Evolutionary conservation across 2,329 filamentous ascomycete species (phyloP), one percentile per base, ranked within the genome.

Genomic region (Fusarium sterilihyphosum): DNA sequence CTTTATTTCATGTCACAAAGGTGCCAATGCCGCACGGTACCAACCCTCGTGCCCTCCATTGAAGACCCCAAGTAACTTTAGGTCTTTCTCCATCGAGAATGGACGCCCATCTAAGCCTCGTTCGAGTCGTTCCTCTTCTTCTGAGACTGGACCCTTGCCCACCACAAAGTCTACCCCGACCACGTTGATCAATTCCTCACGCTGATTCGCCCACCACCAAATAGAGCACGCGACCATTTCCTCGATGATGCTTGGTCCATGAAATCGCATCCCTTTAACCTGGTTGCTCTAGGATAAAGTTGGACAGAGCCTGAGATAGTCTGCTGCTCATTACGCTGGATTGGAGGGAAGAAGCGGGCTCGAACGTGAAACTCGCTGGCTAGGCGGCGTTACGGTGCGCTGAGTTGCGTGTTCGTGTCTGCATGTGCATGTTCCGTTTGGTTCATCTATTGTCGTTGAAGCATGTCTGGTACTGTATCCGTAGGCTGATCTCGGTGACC

Each of bases 221-320:
- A 71, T 70, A 73, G 79, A 84, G 82, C 82, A 84, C 82, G 82
- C 82, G 82, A 84, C 82, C 81, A 82, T 81, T 82, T 83, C 78
- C 82, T 84, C 78, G 80, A 84, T 83, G 81, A 81, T 84, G 82
- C 82, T 84, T 84, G 82, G 82, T 83, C 82, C 81, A 83, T 75
- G 69, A 77, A 77, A 43, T 67, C 56, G 49, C 65, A 75, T 75
- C 61, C 61, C 59, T 70, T 75, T 52, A 64, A 74, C 72, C 73
- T 47, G 72, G 60, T 71, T 66, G 44, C 61, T 54, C 65, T 74
- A 67, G 65, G 73, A 72, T 66, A 62, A 73, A 75, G 57, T 59
- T 64, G 50, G 56, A 44, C 65, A 50, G 53, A 64, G 66, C 29
- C 41, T 57, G 52, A 61, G 72, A 66, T 46, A 60, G 61, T 61